These are phyloP conservation scores for Backusella morwellensis DNA, from an alignment of 192 early-diverging fungal species.

Conservation along the genomic window DNA sequence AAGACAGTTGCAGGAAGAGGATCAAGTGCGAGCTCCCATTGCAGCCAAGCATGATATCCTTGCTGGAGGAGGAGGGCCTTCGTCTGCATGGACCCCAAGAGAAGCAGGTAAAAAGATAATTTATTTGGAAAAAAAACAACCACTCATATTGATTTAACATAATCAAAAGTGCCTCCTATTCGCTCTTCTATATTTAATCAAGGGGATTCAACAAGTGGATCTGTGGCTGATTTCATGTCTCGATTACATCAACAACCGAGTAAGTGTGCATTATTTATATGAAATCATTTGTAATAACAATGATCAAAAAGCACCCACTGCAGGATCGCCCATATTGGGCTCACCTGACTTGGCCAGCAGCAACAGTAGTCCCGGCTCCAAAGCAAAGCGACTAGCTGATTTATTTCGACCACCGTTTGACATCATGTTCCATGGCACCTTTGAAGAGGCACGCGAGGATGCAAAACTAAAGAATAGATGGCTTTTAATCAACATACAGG, in stretches of 20 bases:
- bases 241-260: conserved; percentile 21
- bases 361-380: conserved; percentile 1
- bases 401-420: conserved; percentile 86
- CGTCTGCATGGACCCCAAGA: not conserved
- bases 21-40: conserved; percentile 77
- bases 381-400: conserved; percentile 65
- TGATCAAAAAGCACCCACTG: not conserved
- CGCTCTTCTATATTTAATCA: conserved; percentile 34
- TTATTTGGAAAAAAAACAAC: not conserved
- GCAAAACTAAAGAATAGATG: conserved; percentile 69
- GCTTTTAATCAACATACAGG: conserved; percentile 86
- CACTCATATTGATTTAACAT: not conserved
- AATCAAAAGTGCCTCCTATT: not conserved
- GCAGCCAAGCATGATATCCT: conserved; percentile 77
- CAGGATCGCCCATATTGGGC: not conserved
- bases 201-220: conserved; percentile 48
- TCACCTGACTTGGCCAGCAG: not conserved
- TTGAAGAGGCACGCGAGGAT: conserved; percentile 55
- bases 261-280: not conserved
- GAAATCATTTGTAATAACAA: not conserved
- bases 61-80: conserved; percentile 46
- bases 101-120: not conserved
- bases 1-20: conserved; percentile 40
- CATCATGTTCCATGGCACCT: conserved; percentile 76
- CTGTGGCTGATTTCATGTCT: conserved; percentile 52